A percentile compares a stretch with the other conserved stretches of the same genome.
Conservation (phyloP, 768 basidiomycete species). For the Rhizopogon vinicolor region DNA sequence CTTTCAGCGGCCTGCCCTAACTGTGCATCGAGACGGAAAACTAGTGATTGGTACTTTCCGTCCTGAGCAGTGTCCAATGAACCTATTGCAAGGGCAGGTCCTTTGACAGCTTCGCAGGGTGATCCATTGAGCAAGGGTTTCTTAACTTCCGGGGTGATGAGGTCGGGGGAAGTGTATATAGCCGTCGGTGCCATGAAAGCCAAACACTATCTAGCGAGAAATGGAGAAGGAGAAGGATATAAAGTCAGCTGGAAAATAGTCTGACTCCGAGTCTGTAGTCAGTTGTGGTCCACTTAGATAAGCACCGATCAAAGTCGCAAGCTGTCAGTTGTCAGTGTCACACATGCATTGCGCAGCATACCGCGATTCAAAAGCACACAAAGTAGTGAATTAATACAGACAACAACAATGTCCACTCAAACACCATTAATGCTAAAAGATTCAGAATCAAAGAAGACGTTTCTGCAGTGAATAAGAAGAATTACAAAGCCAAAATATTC, state of each 20-base stretch:
- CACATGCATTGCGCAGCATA: neutral
- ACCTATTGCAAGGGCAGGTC: slow-evolving; percentile 67
- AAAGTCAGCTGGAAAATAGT: neutral
- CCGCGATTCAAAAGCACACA: too few species aligned
- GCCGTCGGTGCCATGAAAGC: slow-evolving; percentile 59
- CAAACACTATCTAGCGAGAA: neutral
- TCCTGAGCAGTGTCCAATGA: slow-evolving; percentile 75
- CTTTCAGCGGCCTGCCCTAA: slow-evolving; percentile 53
- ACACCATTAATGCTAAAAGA: neutral
- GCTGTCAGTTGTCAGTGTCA: neutral
- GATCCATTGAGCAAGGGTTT: slow-evolving; percentile 8
- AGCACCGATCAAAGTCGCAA: neutral
- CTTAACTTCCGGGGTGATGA: slow-evolving; percentile 9
- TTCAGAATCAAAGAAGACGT: neutral
- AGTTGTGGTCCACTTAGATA: slow-evolving; percentile 12
- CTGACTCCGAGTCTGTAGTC: slow-evolving; percentile 13
- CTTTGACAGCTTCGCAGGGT: slow-evolving; percentile 21
- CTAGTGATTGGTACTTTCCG: slow-evolving; percentile 71
- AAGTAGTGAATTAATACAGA: neutral
- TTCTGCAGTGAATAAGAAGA: neutral
- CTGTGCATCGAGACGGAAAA: slow-evolving; percentile 52
- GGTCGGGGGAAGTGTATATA: slow-evolving; percentile 28
- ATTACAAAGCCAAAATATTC: neutral
- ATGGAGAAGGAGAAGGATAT: slow-evolving; percentile 1
- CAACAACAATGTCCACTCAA: neutral